These are phyloP conservation scores for Cyphellophora attinorum DNA, from an alignment of 2,329 filamentous ascomycete genomes.

Conservation along the genomic window DNA sequence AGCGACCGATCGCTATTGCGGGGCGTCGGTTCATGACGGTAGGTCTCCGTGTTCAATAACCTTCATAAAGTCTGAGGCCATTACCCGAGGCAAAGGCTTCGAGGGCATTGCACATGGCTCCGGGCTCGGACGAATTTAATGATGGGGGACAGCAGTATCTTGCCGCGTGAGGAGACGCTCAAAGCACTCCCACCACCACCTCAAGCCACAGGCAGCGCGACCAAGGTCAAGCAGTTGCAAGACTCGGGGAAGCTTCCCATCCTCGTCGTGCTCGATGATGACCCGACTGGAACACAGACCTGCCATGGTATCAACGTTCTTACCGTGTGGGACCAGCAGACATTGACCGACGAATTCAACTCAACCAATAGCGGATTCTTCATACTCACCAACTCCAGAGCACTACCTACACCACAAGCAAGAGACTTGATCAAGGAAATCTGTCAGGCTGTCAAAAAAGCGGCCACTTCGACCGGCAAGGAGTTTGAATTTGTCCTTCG, in stretches of 20 bases:
- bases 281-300: slow-evolving; percentile 54
- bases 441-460: slow-evolving; percentile 38
- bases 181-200: not conserved
- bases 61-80: too few relatives aligned
- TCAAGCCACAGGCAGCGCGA: not conserved
- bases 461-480: slow-evolving; percentile 29
- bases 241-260: slow-evolving; percentile 4
- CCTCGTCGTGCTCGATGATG: slow-evolving; percentile 39
- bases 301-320: slow-evolving; percentile 48
- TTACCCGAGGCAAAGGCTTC: too few relatives aligned
- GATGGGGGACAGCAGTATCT: not conserved
- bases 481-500: slow-evolving; percentile 47
- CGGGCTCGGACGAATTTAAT: not conserved
- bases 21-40: too few relatives aligned
- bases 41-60: too few relatives aligned
- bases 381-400: slow-evolving; percentile 51
- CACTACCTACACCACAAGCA: slow-evolving; percentile 41
- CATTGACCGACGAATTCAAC: slow-evolving; percentile 39
- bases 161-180: not conserved
- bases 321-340: slow-evolving; percentile 41
- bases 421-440: slow-evolving; percentile 40
- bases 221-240: not conserved
- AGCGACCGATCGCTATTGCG: too few relatives aligned
- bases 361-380: slow-evolving; percentile 43
- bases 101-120: too few relatives aligned